phyloP scores from a whole-genome alignment of 2,329 filamentous ascomycete genomes.

The Aspergillus felis region DNA sequence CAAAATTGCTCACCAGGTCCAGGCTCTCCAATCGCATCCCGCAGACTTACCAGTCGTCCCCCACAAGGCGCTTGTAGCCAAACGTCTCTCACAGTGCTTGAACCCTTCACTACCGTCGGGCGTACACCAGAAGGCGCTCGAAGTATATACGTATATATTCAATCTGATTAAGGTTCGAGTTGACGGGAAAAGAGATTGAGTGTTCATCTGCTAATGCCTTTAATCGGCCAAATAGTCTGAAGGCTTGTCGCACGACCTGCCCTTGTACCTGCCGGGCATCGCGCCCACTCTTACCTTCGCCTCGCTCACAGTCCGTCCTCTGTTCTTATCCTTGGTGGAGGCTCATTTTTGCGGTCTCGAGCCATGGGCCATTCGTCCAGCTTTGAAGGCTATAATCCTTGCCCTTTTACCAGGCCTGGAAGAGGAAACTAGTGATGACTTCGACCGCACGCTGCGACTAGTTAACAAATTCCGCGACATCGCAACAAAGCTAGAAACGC shows the following conservation, averaged over 20 bases:
- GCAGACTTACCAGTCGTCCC: conserved; percentile 69
- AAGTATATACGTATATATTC: conserved; percentile 90
- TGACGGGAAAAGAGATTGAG: not conserved
- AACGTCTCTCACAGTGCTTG: conserved; percentile 89
- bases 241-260: conserved; percentile 74
- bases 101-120: conserved; percentile 91
- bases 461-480: conserved; percentile 72
- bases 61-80: conserved; percentile 76
- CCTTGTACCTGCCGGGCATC: conserved; percentile 84
- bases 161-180: conserved; percentile 67
- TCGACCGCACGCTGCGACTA: conserved; percentile 77
- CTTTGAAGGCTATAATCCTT: conserved; percentile 84
- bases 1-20: conserved; percentile 1
- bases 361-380: conserved; percentile 69
- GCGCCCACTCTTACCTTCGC: conserved; percentile 89
- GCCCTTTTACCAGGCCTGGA: conserved; percentile 88
- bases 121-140: conserved; percentile 94
- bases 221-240: conserved; percentile 49
- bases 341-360: conserved; percentile 71
- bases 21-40: conserved; percentile 87
- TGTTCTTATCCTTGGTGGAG: conserved; percentile 81
- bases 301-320: conserved; percentile 81
- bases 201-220: conserved; percentile 11
- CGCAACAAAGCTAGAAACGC: conserved; percentile 50
- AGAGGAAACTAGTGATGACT: conserved; percentile 96